Conservation (phyloP, 768 basidiomycete species). For the Calocybe gangraenosa region DNA sequence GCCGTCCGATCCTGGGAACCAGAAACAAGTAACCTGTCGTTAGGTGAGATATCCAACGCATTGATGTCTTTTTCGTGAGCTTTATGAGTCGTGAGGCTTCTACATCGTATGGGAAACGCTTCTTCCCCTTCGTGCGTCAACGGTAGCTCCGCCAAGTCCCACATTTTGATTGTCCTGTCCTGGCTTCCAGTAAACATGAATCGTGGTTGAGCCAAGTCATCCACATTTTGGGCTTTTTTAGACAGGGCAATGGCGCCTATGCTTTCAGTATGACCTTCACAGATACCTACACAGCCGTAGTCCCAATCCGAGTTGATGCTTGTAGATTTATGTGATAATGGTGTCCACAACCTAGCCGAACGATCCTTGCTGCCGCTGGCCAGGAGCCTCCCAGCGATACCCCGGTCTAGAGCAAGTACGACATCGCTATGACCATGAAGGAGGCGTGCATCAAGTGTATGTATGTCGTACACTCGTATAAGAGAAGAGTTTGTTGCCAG, state of each 20-base stretch:
- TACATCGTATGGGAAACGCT: slow-evolving; percentile 44
- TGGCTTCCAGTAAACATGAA: slow-evolving; percentile 96
- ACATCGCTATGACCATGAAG: slow-evolving; percentile 89
- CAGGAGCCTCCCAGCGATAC: slow-evolving; percentile 64
- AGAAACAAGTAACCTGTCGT: slow-evolving; percentile 83
- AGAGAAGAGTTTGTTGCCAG: slow-evolving; percentile 97
- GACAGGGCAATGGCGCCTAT: slow-evolving; percentile 87
- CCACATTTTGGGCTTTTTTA: slow-evolving; percentile 35
- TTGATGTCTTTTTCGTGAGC: slow-evolving; percentile 99
- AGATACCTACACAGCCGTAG: slow-evolving; percentile 79
- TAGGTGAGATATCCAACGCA: slow-evolving; percentile 87
- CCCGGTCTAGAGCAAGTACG: slow-evolving; percentile 79
- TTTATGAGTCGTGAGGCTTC: slow-evolving; percentile 79
- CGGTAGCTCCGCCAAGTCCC: slow-evolving; percentile 72
- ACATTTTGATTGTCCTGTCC: slow-evolving; percentile 97
- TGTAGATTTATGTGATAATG: slow-evolving; percentile 15
- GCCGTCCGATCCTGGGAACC: slow-evolving; percentile 96
- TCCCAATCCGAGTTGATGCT: slow-evolving; percentile 30
- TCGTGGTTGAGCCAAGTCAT: slow-evolving; percentile 28
- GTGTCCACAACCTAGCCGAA: slow-evolving; percentile 82
- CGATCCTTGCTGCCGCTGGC: slow-evolving; percentile 92
- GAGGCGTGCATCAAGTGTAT: slow-evolving; percentile 76
- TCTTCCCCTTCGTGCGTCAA: slow-evolving; percentile 21
- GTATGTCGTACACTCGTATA: slow-evolving; percentile 81
- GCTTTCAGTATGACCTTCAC: slow-evolving; percentile 93